Conservation (phyloP, 768 basidiomycete species). For the Floccularia luteovirens region DNA sequence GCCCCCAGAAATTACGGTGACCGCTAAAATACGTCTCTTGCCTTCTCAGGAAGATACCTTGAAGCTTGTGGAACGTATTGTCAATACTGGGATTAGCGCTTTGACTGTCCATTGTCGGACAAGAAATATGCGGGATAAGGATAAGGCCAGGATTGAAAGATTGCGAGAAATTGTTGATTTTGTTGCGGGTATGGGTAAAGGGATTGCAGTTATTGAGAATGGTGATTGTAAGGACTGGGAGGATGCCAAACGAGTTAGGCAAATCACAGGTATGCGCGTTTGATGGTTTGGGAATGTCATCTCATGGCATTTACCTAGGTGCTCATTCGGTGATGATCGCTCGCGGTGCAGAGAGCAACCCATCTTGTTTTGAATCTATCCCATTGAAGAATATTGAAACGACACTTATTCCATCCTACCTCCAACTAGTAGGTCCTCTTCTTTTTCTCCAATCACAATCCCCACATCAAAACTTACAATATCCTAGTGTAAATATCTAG, state of each 20-base stretch:
- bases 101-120: conserved; percentile 96
- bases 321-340: conserved; percentile 96
- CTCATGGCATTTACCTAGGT: conserved; percentile 25
- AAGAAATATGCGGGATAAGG: conserved; percentile 79
- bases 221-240: conserved; percentile 82
- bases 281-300: background rate
- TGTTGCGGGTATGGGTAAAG: conserved; percentile 64
- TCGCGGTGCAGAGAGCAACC: conserved; percentile 89
- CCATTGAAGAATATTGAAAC: conserved; percentile 64
- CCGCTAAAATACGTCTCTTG: conserved; percentile 88
- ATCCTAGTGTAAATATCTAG: conserved; percentile 60
- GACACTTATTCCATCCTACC: conserved; percentile 63
- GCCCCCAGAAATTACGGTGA: conserved; percentile 77
- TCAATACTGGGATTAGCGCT: conserved; percentile 80
- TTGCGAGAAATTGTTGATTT: conserved; percentile 82
- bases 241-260: conserved; percentile 70
- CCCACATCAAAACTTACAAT: too few species aligned
- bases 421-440: conserved; percentile 51
- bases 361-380: conserved; percentile 71
- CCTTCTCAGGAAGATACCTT: conserved; percentile 84
- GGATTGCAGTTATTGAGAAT: conserved; percentile 88
- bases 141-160: conserved; percentile 71
- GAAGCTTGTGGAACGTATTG: conserved; percentile 81
- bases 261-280: conserved; percentile 54
- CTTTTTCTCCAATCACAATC: background rate